These are phyloP conservation scores for Ambrosia hybrid DNA, from an alignment of 140 eudicot genomes.

Conservation along the genomic window DNA sequence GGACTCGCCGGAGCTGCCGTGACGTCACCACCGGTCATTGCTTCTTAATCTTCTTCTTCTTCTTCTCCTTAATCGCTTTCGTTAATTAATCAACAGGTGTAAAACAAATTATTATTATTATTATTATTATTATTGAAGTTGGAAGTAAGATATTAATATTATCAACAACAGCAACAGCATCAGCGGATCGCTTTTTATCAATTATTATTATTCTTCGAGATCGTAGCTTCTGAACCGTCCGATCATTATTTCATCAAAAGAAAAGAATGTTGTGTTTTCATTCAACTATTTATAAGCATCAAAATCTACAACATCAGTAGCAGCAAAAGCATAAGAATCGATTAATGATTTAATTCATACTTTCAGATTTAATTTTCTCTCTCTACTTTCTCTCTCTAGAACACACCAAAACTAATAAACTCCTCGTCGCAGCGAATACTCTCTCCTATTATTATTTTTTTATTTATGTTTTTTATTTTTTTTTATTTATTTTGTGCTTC, in stretches of 20 bases:
- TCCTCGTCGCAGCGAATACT: constrained; percentile 27
- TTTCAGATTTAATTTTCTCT: constrained; percentile 34
- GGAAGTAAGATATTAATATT: constrained; percentile 2
- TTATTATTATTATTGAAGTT: not conserved
- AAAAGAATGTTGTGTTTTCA: constrained; percentile 47
- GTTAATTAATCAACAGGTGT: not conserved
- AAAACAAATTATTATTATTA: no score
- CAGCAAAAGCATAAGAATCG: constrained; percentile 22
- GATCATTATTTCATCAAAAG: constrained; percentile 26
- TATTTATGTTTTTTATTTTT: constrained; percentile 13
- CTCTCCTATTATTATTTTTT: not conserved
- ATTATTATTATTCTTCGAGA: constrained; percentile 32
- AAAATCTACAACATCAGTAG: constrained; percentile 4
- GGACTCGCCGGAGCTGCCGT: constrained; percentile 58
- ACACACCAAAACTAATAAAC: constrained; percentile 7
- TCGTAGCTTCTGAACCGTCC: constrained; percentile 40
- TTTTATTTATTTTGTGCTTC: not conserved
- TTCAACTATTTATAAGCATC: constrained; percentile 41
- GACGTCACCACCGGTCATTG: constrained; percentile 74
- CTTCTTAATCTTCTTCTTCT: constrained; percentile 10
- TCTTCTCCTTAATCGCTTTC: constrained; percentile 6
- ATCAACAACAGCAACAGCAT: constrained; percentile 2
- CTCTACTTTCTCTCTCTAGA: constrained; percentile 33
- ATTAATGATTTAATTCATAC: constrained; percentile 23
- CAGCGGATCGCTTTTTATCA: constrained; percentile 35